Conservation (phyloP, 371 early-diverging fungal genomes). For the Phascolomyces articulosus region DNA sequence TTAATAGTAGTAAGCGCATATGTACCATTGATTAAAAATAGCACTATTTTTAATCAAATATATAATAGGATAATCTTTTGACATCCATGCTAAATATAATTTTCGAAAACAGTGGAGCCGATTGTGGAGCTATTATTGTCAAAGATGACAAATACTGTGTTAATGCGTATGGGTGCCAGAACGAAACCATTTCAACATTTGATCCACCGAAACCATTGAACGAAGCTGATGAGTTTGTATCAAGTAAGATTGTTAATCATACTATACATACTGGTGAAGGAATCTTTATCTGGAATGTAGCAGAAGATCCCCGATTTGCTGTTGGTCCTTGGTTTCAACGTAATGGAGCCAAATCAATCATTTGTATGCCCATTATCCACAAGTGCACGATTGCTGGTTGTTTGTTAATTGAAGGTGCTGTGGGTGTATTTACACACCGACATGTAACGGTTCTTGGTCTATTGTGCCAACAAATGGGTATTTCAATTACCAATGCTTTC, state of each 20-base stretch:
- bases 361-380: constrained; percentile 61
- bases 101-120: constrained; percentile 47
- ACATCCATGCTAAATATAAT: constrained; percentile 49
- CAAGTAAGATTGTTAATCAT: constrained; percentile 41
- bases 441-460: constrained; percentile 57
- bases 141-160: constrained; percentile 51
- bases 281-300: constrained; percentile 41
- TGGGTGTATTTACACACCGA: constrained; percentile 59
- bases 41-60: no score
- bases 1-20: no score
- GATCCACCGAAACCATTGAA: constrained; percentile 39
- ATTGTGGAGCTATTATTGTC: constrained; percentile 49
- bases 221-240: constrained; percentile 37
- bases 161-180: constrained; percentile 43
- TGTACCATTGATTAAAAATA: no score
- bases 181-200: constrained; percentile 38
- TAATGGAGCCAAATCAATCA: constrained; percentile 48
- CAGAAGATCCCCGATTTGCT: constrained; percentile 44
- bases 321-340: constrained; percentile 51
- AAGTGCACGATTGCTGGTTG: constrained; percentile 54
- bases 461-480: constrained; percentile 62
- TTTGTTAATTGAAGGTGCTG: constrained; percentile 56
- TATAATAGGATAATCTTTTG: constrained; percentile 14
- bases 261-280: constrained; percentile 45
- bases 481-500: constrained; percentile 61